Evolutionary conservation across 768 basidiomycete genomes (phyloP), one percentile per base, ranked within the genome.

Genomic region (Tricholoma saponaceum): DNA sequence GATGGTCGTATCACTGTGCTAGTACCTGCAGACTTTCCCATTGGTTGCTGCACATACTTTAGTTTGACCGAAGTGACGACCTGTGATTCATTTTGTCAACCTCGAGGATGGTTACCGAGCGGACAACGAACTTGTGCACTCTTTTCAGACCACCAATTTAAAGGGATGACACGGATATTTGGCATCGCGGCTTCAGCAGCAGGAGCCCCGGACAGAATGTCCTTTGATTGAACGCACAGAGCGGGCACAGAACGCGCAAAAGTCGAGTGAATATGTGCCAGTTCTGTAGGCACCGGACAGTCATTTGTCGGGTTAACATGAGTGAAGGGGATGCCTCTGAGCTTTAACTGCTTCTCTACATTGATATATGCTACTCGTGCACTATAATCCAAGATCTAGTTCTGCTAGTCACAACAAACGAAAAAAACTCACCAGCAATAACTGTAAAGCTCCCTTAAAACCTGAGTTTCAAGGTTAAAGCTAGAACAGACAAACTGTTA

Each of bases 161-260:
- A 76, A 7, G 92, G 90, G 60, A 92, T 88, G 51, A 95, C 89
- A 37, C 88, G 86, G 52, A 95, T 92, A 66, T 92, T 93, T 6
- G 92, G 86, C 90, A 94, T 92, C 4, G 93, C 93, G 4, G 93
- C 93, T 67, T 95, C 93, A 20, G 87, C 90, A 4, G 92, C 93
- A 3, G 90, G 89, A 2, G 87, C 89, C 6, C 90, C 90, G 0
- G 87, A 86, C 20, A 94, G 76, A 47, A 95, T 89, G 63, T 93
- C 84, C 16, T 83, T 78, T 0, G 93, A 90, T 64, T 89, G 83
- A 10, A 96, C 92, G 58, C 89, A 90, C 2, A 96, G 77, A 1
- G 85, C 88, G 0, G 94, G 94, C 7, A 96, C 86, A 14, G 89
- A 86, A 26, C 83, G 85, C 0, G 86, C 83, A 20, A 92, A 79